Base-by-base conservation (phyloP, 345 rosid genomes). In the Hibiscus trionum region DNA sequence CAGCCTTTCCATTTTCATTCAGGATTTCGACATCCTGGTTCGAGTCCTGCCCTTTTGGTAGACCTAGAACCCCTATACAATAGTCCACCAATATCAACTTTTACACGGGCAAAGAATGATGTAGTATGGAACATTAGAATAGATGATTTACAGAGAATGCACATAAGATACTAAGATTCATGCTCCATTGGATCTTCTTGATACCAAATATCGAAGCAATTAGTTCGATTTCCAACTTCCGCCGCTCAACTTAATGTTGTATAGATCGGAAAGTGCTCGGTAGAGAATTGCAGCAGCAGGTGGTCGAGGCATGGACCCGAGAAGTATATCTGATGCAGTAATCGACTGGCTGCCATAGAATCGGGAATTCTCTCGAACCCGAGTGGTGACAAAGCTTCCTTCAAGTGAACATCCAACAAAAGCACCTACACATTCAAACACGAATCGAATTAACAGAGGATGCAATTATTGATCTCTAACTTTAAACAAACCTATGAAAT, bases 351-450 rank as follows among this genome's bases (percentile, higher is more conserved):
- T 90, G 58, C 99, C 99, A 35, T 92, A 95, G 71, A 90, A 95
- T 73, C 90, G 81, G 69, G 87, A 84, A 75, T 91, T 91, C 81
- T 87, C 96, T 79, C 79, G 81, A 42, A 78, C 75, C 46, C 96
- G 88, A 19, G 96, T 86, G 12, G 88, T 85, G 72, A 94, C 90
- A 10, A 91, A 27, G 73, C 93, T 91, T 37, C 98, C 95, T 84
- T 94, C 90, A 61, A 94, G 90, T 5, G 97, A 90, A 77, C 97
- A 94, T 70, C 97, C 97, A 19, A 92, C 86, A 71, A 95, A 92
- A 26, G 99, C 97, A 79, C 97, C 99, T 95, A 80, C 70, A 71
- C 37, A 60, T 69, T 70, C 44, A 71, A 72, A 44, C 62, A 26
- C 17, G 37, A 59, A 42, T 9, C 19, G 1, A 50, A 16, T 50